Evolutionary conservation across 2,329 filamentous ascomycete species (phyloP).

Genomic region (Phoma herbarum): DNA sequence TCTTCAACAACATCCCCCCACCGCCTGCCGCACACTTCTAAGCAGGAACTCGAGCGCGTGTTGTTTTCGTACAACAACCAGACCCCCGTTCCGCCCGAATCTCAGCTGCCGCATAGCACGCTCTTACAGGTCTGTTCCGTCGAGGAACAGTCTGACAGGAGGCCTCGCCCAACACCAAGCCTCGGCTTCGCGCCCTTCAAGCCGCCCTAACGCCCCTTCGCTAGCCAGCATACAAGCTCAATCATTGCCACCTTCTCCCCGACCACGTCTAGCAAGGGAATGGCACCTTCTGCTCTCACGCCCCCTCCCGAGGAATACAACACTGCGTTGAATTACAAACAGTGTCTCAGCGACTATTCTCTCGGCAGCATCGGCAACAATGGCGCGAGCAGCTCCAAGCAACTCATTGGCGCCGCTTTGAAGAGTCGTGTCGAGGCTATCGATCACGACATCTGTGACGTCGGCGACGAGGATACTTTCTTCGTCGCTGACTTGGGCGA

Average conservation of each 20-base stretch:
- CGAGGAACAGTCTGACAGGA: constrained; percentile 97
- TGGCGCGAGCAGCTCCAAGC: constrained; percentile 69
- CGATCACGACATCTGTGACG: constrained; percentile 85
- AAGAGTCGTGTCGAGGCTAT: constrained; percentile 84
- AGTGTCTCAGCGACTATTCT: constrained; percentile 39
- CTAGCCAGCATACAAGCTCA: constrained; percentile 27
- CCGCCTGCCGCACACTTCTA: constrained; percentile 50
- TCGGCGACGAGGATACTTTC: constrained; percentile 96
- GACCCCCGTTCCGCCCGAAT: constrained; percentile 66
- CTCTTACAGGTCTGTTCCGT: constrained; percentile 95
- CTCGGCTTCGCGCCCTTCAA: constrained; percentile 91
- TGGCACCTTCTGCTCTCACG: constrained; percentile 75
- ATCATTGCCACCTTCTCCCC: constrained; percentile 28
- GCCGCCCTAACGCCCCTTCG: constrained; percentile 81
- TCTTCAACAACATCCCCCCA: constrained; percentile 60
- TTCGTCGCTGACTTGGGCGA: constrained; percentile 98
- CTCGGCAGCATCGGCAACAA: constrained; percentile 54
- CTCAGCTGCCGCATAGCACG: constrained; percentile 99
- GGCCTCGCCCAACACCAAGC: constrained; percentile 87
- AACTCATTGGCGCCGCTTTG: constrained; percentile 85
- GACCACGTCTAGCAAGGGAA: constrained; percentile 61
- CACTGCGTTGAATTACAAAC: constrained; percentile 51
- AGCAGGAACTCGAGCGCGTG: constrained; percentile 52
- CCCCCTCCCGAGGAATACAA: constrained; percentile 53
- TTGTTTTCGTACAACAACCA: constrained; percentile 55